These are phyloP conservation scores for Malus orientalis DNA, from an alignment of 306 rosid genomes.

Conservation along the genomic window DNA sequence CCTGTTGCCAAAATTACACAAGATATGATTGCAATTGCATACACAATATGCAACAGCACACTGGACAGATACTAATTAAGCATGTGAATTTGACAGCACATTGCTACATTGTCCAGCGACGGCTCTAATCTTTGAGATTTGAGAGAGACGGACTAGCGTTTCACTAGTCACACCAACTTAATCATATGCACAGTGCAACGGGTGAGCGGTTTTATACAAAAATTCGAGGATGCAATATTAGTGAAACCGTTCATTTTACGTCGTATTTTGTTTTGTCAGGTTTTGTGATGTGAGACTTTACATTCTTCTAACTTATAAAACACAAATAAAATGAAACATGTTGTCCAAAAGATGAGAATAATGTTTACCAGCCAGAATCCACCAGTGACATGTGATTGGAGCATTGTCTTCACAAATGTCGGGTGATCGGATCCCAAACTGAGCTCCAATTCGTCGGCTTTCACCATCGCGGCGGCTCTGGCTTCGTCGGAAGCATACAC, in stretches of 20 bases:
- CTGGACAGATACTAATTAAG: not conserved
- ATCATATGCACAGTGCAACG: not conserved
- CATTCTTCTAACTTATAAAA: not conserved
- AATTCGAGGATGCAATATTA: not conserved
- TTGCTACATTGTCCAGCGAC: not conserved
- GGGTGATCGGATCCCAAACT: constrained; percentile 31
- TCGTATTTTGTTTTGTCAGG: not conserved
- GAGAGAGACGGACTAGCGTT: not conserved
- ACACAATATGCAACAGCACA: not conserved
- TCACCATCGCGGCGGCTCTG: constrained; percentile 29
- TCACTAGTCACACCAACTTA: not conserved
- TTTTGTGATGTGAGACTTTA: not conserved
- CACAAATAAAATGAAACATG: not conserved
- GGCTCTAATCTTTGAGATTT: not conserved
- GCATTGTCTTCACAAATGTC: constrained; percentile 42
- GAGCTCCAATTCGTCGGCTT: constrained; percentile 29
- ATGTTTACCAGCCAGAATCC: constrained; percentile 53
- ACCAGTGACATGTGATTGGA: constrained; percentile 47
- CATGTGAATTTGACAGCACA: not conserved
- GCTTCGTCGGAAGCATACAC: constrained; percentile 38
- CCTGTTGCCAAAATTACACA: constrained; percentile 16
- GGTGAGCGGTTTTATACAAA: not conserved
- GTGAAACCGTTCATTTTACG: not conserved
- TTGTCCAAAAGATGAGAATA: not conserved
- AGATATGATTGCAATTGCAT: no score